These are phyloP conservation scores for Gossypium longicalyx DNA, from an alignment of 345 rosid species.

Conservation along the genomic window DNA sequence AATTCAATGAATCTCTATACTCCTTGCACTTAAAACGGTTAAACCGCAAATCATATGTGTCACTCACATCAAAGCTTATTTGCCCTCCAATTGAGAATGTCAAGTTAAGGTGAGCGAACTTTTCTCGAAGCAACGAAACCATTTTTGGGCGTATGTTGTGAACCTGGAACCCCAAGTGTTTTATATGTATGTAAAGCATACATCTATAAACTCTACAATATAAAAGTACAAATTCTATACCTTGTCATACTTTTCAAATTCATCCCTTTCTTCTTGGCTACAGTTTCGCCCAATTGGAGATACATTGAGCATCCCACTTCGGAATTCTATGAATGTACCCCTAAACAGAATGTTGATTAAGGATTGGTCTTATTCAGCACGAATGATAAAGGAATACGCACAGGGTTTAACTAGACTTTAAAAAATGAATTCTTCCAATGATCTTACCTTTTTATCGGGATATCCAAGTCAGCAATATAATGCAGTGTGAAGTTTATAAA, in stretches of 20 bases:
- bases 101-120: slow-evolving; percentile 80
- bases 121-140: slow-evolving; percentile 78
- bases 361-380: not conserved
- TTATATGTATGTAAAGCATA: slow-evolving; percentile 8
- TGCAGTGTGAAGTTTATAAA: slow-evolving; percentile 73
- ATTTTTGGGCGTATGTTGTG: slow-evolving; percentile 77
- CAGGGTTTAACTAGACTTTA: slow-evolving; percentile 4
- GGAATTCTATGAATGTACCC: slow-evolving; percentile 94
- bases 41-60: slow-evolving; percentile 13
- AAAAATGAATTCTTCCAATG: not conserved
- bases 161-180: slow-evolving; percentile 46
- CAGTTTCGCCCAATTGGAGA: slow-evolving; percentile 98
- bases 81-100: slow-evolving; percentile 95
- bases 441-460: slow-evolving; percentile 85
- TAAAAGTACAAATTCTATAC: slow-evolving; percentile 23
- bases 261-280: slow-evolving; percentile 99
- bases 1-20: not conserved
- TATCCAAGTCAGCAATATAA: slow-evolving; percentile 94
- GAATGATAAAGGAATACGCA: not conserved
- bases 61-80: slow-evolving; percentile 91
- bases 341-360: slow-evolving; percentile 30
- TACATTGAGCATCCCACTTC: slow-evolving; percentile 94
- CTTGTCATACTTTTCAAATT: slow-evolving; percentile 92
- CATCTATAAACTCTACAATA: slow-evolving; percentile 1
- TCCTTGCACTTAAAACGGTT: not conserved